Base-by-base conservation (phyloP, 257 asterid species). In the Salvia hispanica region DNA sequence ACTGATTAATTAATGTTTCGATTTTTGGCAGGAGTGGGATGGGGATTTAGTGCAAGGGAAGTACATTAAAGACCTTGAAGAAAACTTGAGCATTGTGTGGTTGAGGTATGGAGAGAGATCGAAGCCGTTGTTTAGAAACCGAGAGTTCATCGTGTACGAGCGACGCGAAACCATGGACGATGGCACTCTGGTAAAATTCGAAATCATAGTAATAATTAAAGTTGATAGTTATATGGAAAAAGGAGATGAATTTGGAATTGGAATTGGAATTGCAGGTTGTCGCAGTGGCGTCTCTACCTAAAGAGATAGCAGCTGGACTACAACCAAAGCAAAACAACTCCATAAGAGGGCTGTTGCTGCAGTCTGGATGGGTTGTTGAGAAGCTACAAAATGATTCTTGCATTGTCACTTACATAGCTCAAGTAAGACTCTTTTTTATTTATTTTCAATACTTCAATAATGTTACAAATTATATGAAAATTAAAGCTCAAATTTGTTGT, bases 281-380 rank as follows among this genome's bases (percentile, higher is more conserved):
- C 69, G 98, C 98, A 78, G 97, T 92, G 70, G 97, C 98, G 9
- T 92, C 98, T 21, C 89, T 92, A 21, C 98, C 98, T 0, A 92
- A 89, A 70, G 96, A 92, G 76, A 92, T 89, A 74, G 97, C 98
- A 69, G 90, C 90, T 0, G 98, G 97, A 7, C 50, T 92, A 43
- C 91, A 90, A 28, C 97, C 97, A 0, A 86, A 92, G 74, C 89
- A 87, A 21, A 82, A 79, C 74, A 92, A 87, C 45, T 84, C 98
- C 55, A 85, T 92, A 12, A 78, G 98, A 76, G 96, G 96, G 13
- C 69, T 87, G 3, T 44, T 92, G 71, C 54, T 92, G 72, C 98
- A 92, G 43, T 92, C 97, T 42, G 98, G 98, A 63, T 92, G 98
- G 97, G 97, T 92, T 2, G 91, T 92, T 25, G 98, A 92, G 84